A percentile compares a stretch with the other conserved stretches of the same genome.
phyloP scores from a whole-genome alignment of 805 yeast species.

The Metschnikowia chrysomelidarum region DNA sequence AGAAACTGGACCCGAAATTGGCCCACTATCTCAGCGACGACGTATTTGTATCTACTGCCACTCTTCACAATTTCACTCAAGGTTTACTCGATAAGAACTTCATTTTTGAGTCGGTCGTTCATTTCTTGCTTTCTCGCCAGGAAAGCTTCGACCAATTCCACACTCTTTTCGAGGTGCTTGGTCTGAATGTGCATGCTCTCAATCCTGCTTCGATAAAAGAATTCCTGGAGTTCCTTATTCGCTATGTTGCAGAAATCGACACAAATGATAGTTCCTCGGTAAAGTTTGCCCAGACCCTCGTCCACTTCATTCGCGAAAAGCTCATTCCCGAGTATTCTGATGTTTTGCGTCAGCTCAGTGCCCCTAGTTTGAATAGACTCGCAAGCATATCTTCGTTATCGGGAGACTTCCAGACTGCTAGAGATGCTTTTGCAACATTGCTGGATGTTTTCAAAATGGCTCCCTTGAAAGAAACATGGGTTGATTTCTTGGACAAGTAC shows the following conservation, averaged over 20 bases:
- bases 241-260: conserved; percentile 14
- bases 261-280: conserved; percentile 4
- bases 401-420: conserved; percentile 14
- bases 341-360: conserved; percentile 16
- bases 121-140: conserved; percentile 18
- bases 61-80: conserved; percentile 7
- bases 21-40: conserved; percentile 4
- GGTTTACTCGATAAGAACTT: conserved; percentile 2
- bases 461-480: conserved; percentile 25
- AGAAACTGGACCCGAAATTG: neutral
- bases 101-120: conserved; percentile 11
- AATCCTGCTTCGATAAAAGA: conserved; percentile 13
- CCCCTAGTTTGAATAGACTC: conserved; percentile 24
- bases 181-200: conserved; percentile 12
- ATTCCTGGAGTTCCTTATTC: conserved; percentile 15
- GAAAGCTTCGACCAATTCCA: conserved; percentile 12
- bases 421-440: conserved; percentile 15
- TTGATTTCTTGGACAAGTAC: conserved; percentile 20
- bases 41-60: conserved; percentile 3
- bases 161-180: conserved; percentile 14
- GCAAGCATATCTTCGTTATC: conserved; percentile 22
- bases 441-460: conserved; percentile 14
- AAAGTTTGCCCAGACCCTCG: conserved; percentile 13
- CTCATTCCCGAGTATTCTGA: conserved; percentile 16
- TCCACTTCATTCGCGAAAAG: conserved; percentile 6